These are phyloP conservation scores for Hibiscus syriacus DNA, from an alignment of 345 rosid genomes.

Conservation along the genomic window DNA sequence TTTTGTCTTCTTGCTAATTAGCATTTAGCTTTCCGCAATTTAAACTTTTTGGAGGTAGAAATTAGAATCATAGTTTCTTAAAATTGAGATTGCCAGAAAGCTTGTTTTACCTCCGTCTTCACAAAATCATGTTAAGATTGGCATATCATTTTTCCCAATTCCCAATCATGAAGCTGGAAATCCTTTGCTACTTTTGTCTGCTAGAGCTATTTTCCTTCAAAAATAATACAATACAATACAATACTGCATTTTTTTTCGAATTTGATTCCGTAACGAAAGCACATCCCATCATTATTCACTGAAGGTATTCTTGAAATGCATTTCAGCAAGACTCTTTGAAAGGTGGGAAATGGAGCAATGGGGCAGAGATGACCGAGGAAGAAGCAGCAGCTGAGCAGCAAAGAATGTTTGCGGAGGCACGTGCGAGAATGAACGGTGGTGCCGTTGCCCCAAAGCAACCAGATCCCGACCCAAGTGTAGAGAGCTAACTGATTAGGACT, in stretches of 20 bases:
- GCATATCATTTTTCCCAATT: neutral
- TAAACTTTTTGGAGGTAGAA: neutral
- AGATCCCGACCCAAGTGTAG: slow-evolving; percentile 51
- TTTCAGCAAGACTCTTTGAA: slow-evolving; percentile 85
- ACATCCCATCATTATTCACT: neutral
- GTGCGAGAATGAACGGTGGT: slow-evolving; percentile 97
- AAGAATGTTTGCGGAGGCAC: slow-evolving; percentile 99
- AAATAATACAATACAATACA: too few relatives aligned
- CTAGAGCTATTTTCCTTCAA: too few relatives aligned
- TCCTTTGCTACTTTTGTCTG: neutral
- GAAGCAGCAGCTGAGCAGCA: slow-evolving; percentile 98
- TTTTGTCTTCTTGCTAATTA: neutral
- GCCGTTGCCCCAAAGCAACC: slow-evolving; percentile 52
- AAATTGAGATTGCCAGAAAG: neutral
- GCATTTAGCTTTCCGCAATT: neutral
- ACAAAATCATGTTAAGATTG: neutral
- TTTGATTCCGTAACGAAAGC: neutral
- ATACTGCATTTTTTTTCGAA: neutral
- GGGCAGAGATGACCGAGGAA: slow-evolving; percentile 88
- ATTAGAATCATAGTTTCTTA: neutral
- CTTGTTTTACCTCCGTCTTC: neutral
- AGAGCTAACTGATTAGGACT: slow-evolving; percentile 44
- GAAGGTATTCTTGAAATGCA: slow-evolving; percentile 14
- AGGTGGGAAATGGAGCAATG: slow-evolving; percentile 87
- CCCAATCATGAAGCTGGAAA: neutral